A percentile compares a stretch with the other conserved stretches of the same genome.
These are phyloP conservation scores for Arthrinium puccinioides DNA, from an alignment of 2,329 filamentous ascomycete species.

Conservation along the genomic window DNA sequence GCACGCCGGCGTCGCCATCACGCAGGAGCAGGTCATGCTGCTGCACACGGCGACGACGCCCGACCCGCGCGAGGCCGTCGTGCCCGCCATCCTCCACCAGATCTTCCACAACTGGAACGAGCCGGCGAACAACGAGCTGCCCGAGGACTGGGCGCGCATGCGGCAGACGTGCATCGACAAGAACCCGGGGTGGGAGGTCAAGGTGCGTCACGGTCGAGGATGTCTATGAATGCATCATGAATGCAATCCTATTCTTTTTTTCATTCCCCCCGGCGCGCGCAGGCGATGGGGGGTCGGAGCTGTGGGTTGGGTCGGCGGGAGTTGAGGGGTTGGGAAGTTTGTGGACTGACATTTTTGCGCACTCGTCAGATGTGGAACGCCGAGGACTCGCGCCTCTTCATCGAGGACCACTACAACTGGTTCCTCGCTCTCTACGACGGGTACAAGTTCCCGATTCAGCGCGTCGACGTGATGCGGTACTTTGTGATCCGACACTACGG, in stretches of 20 bases:
- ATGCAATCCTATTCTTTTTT: too few species aligned
- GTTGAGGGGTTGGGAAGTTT: too few species aligned
- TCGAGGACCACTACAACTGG: slow-evolving; percentile 68
- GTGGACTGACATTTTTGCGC: not conserved
- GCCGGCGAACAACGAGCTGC: slow-evolving; percentile 13
- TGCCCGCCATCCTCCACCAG: slow-evolving; percentile 24
- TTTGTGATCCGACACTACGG: slow-evolving; percentile 72
- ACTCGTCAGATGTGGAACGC: slow-evolving; percentile 65
- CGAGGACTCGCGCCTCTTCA: slow-evolving; percentile 61
- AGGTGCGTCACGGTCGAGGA: too few species aligned
- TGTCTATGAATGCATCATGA: too few species aligned
- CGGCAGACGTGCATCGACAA: slow-evolving; percentile 15
- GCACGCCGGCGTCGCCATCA: slow-evolving; percentile 8
- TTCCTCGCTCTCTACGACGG: slow-evolving; percentile 68
- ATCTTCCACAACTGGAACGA: slow-evolving; percentile 21
- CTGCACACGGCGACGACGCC: slow-evolving; percentile 5
- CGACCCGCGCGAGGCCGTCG: slow-evolving; percentile 6
- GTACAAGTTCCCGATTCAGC: slow-evolving; percentile 69
- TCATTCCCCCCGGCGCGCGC: too few species aligned
- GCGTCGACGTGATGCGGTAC: slow-evolving; percentile 72
- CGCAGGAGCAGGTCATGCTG: slow-evolving; percentile 6
- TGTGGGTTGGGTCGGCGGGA: too few species aligned
- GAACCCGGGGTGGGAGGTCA: slow-evolving; percentile 21
- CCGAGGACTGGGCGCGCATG: slow-evolving; percentile 16
- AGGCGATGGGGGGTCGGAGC: too few species aligned